Base-by-base conservation (phyloP, 1,284 basidiomycete species). In the Marasmius fiardii region DNA sequence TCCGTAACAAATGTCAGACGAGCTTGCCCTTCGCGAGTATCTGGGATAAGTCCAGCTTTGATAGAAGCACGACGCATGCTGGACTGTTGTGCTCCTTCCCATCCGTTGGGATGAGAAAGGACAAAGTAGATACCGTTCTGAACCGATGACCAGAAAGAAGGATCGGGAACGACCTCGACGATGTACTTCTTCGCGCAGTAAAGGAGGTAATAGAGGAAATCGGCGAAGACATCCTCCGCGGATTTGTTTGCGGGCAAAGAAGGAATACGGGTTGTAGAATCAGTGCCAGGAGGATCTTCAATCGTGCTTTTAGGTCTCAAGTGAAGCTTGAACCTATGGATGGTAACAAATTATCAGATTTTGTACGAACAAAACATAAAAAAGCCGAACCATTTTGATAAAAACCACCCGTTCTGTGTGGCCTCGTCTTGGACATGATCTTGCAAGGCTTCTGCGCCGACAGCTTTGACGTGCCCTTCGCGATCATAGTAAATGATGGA, bases 401-500 rank as follows among this genome's bases (percentile, higher is more conserved):
- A 16, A n/a, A 41, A 41, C 39, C 39, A 41, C 2, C 64, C 70
- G 41, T 80, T 71, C n/a, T 79, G 76, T 57, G 79, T 76, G 16
- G 77, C 79, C 54, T 63, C 65, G 44, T 77, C 76, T 14, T 72
- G 61, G 20, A 73, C 66, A 35, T 71, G 68, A 23, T 70, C 74
- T 48, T 71, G 69, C 21, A 75, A 72, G 3, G 80, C 77, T 58
- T 83, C 80, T 26, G 76, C 76, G 21, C 81, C 81, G 20, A 77
- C 76, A 0, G 78, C 78, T 26, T 67, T 72, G 61, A 79, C 67
- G n/a, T 57, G 59, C 1, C 78, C 77, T 3, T 65, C 58, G 18
- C 56, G 43, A 59, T 82, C 78, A 58, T 83, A 83, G 64, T 75
- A 82, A 54, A 79, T 69, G 41, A 82, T 72, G 2, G 81, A 74